phyloP scores from a whole-genome alignment of 2,329 filamentous ascomycete genomes.

The Zymoseptoria tritici region DNA sequence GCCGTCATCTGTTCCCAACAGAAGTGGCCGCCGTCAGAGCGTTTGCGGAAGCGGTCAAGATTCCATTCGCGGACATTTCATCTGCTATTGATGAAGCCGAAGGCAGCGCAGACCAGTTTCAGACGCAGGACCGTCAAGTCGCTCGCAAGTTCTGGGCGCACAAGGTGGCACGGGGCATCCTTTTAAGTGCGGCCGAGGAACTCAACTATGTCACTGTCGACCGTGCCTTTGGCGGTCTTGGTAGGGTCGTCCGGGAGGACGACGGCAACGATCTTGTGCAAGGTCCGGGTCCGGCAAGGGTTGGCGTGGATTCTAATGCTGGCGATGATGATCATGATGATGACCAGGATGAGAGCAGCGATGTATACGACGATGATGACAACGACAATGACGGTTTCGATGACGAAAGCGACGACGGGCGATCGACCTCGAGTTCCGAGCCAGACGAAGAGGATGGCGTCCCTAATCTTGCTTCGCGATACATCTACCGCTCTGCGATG shows the following conservation, averaged over 20 bases:
- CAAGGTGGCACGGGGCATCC: slow-evolving; percentile 51
- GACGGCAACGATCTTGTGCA: not conserved
- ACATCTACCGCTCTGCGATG: slow-evolving; percentile 44
- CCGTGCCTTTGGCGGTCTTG: slow-evolving; percentile 54
- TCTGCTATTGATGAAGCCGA: slow-evolving; percentile 25
- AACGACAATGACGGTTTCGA: slow-evolving; percentile 21
- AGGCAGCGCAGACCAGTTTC: slow-evolving; percentile 11
- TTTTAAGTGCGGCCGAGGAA: slow-evolving; percentile 53
- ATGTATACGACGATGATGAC: slow-evolving; percentile 15
- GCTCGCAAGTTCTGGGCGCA: slow-evolving; percentile 51
- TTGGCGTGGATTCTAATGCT: slow-evolving; percentile 3
- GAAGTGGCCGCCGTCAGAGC: slow-evolving; percentile 51
- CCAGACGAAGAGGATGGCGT: slow-evolving; percentile 33
- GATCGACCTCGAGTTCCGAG: slow-evolving; percentile 25
- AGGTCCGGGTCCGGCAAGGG: not conserved
- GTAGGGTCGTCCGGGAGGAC: slow-evolving; percentile 29
- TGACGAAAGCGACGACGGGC: slow-evolving; percentile 16
- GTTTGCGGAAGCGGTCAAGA: slow-evolving; percentile 47
- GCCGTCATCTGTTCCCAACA: slow-evolving; percentile 44
- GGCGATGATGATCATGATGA: slow-evolving; percentile 13
- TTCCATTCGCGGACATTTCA: slow-evolving; percentile 46
- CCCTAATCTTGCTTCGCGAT: slow-evolving; percentile 25
- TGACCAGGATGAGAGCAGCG: not conserved
- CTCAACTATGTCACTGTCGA: slow-evolving; percentile 53
- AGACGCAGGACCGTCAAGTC: slow-evolving; percentile 38